Evolutionary conservation across 2,329 filamentous ascomycete genomes (phyloP).

Genomic region (Alternaria brassicicola): DNA sequence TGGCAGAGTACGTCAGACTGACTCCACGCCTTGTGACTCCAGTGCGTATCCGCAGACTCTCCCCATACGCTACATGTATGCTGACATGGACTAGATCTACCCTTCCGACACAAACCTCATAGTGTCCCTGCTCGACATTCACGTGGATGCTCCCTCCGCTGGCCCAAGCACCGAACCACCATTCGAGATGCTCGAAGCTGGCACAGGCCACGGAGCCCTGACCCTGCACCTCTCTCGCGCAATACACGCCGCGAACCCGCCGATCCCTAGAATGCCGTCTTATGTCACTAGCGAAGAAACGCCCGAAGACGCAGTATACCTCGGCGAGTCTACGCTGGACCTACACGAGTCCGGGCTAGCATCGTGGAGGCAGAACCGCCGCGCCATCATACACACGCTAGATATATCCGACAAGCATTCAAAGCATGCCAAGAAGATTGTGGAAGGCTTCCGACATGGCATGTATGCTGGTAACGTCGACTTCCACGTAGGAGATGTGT

Average conservation of each 20-base stretch:
- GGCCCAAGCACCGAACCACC: conserved; percentile 50
- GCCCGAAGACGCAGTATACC: conserved; percentile 38
- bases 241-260: conserved; percentile 73
- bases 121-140: conserved; percentile 76
- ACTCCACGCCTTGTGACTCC: conserved; percentile 76
- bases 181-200: conserved; percentile 80
- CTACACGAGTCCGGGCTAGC: conserved; percentile 35
- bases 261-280: conserved; percentile 48
- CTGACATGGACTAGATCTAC: conserved; percentile 64
- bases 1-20: conserved; percentile 75
- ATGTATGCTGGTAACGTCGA: conserved; percentile 74
- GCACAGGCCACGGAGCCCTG: conserved; percentile 82
- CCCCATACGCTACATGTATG: not conserved
- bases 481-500: conserved; percentile 73
- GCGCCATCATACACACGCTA: conserved; percentile 76
- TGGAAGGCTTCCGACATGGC: conserved; percentile 71
- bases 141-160: conserved; percentile 56
- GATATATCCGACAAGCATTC: conserved; percentile 70
- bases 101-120: conserved; percentile 77
- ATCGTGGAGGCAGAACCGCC: conserved; percentile 56
- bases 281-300: conserved; percentile 23
- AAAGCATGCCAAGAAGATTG: conserved; percentile 66
- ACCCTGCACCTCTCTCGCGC: conserved; percentile 77
- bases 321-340: conserved; percentile 42
- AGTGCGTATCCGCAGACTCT: conserved; percentile 52